Percentiles rank a stretch among this genome's conserved stretches.
phyloP scores from a whole-genome alignment of 176 grass and related monocot species.

The Carex scoparia region DNA sequence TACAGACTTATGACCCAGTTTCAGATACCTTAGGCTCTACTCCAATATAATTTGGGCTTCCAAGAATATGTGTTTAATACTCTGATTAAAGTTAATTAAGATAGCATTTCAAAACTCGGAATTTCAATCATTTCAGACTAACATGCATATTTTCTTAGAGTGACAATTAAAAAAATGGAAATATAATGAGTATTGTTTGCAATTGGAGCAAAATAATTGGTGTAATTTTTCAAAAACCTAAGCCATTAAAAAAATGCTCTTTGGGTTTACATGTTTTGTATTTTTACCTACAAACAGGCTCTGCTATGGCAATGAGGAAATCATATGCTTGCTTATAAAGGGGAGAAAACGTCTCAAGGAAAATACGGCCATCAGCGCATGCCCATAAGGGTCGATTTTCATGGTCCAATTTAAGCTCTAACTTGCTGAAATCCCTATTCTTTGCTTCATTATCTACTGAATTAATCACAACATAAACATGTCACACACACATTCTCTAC shows the following conservation, averaged over 20 bases:
- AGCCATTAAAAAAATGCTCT: background rate
- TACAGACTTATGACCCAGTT: background rate
- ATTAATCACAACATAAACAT: background rate
- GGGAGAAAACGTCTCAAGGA: conserved; percentile 86
- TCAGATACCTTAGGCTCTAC: background rate
- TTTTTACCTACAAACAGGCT: conserved; percentile 81
- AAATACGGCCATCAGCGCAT: conserved; percentile 82
- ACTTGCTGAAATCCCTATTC: conserved; percentile 89
- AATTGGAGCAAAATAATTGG: background rate
- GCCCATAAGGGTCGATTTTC: conserved; percentile 78
- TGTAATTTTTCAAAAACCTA: background rate
- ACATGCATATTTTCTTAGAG: background rate
- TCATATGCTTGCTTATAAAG: conserved; percentile 97
- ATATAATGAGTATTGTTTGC: background rate
- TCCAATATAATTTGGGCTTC: background rate
- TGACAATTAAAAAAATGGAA: background rate
- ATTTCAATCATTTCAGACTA: background rate
- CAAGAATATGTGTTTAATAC: background rate
- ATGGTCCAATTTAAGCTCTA: conserved; percentile 84
- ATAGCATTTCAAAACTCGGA: background rate
- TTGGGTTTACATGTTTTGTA: background rate
- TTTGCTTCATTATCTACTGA: conserved; percentile 62
- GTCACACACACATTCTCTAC: conserved; percentile 1
- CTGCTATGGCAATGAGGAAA: conserved; percentile 89
- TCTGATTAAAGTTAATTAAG: background rate